Conservation (phyloP, 768 basidiomycete genomes). For the Phallus indusiatus region DNA sequence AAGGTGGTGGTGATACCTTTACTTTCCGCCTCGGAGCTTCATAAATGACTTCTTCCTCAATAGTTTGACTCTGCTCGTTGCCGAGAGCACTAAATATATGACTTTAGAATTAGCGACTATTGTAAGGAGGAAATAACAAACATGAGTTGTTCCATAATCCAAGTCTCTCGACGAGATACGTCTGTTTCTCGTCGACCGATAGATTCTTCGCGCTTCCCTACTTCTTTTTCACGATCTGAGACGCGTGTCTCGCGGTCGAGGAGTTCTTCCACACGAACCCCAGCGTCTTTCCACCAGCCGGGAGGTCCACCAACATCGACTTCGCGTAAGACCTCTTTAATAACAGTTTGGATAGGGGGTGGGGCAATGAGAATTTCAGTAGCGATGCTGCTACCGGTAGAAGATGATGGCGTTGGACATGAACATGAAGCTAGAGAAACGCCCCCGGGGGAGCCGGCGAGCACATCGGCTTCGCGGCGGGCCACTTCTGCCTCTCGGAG, state of each 20-base stretch:
- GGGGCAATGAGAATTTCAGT: not conserved
- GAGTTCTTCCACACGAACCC: slow-evolving; percentile 67
- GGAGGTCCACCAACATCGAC: slow-evolving; percentile 54
- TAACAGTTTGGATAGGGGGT: slow-evolving; percentile 63
- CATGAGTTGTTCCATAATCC: slow-evolving; percentile 94
- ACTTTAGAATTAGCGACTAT: slow-evolving; percentile 11
- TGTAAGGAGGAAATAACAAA: slow-evolving; percentile 28
- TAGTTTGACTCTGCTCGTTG: slow-evolving; percentile 45
- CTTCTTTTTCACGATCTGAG: slow-evolving; percentile 77
- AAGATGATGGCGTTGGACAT: slow-evolving; percentile 26
- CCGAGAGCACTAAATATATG: slow-evolving; percentile 47
- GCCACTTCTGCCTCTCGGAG: slow-evolving; percentile 82
- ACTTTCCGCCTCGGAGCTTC: slow-evolving; percentile 64
- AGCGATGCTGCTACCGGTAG: not conserved
- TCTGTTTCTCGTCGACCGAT: slow-evolving; percentile 83
- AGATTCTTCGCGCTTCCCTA: slow-evolving; percentile 75
- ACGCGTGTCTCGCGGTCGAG: slow-evolving; percentile 81
- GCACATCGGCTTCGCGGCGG: slow-evolving; percentile 77
- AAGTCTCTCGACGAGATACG: slow-evolving; percentile 74
- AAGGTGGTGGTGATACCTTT: slow-evolving; percentile 78
- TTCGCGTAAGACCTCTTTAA: slow-evolving; percentile 82
- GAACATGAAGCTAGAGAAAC: slow-evolving; percentile 26
- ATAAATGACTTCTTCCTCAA: slow-evolving; percentile 78
- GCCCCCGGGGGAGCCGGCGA: slow-evolving; percentile 76
- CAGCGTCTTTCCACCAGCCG: slow-evolving; percentile 65